Base-by-base conservation (phyloP, 345 rosid species). In the Garcia nutans region DNA sequence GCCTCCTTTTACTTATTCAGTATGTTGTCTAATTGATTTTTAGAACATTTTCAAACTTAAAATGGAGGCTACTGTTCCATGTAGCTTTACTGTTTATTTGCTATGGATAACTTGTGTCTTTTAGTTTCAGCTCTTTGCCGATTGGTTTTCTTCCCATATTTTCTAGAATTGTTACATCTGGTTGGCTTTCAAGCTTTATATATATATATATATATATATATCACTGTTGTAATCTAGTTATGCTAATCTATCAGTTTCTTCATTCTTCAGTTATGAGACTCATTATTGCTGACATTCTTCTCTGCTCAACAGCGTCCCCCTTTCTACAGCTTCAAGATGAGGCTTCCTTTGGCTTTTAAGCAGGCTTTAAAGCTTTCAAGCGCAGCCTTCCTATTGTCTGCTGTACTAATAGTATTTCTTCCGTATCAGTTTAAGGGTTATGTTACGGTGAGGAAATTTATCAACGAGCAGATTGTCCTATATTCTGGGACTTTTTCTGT, bases 261-360 rank as follows among this genome's bases (percentile, higher is more conserved):
- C 52, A 42, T 1, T 33, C 70, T 62, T 72, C 3, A 33, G 15
- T 70, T 47, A 10, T 61, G 68, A 22, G n/a, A 61, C 72, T 63
- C 9, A 59, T 63, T 69, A 55, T 15, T 31, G 23, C 73, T 79
- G 52, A 65, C 72, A 69, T 68, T 66, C 45, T 68, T 59, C 70
- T 85, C 31, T 17, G 4, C 37, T 85, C 56, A 61, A 66, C 89
- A 96, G 99, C 94, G 98, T 60, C 91, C 89, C 33, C 88, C 83
- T 49, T 90, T 87, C 86, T 96, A 87, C 80, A 89, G 93, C 86
- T 93, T 93, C 86, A 96, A 96, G 84, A 92, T 92, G 89, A 97
- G 90, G 33, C 82, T 93, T 63, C 90, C 92, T 56, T 82, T 86
- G 5, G 91, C 97, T 20, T 17, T 80, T 56, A 60, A 74, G 37